A percentile compares a stretch with the other conserved stretches of the same genome.
These are phyloP conservation scores for Lecanicillium sp. DNA, from an alignment of 2,329 filamentous ascomycete species.

Conservation along the genomic window DNA sequence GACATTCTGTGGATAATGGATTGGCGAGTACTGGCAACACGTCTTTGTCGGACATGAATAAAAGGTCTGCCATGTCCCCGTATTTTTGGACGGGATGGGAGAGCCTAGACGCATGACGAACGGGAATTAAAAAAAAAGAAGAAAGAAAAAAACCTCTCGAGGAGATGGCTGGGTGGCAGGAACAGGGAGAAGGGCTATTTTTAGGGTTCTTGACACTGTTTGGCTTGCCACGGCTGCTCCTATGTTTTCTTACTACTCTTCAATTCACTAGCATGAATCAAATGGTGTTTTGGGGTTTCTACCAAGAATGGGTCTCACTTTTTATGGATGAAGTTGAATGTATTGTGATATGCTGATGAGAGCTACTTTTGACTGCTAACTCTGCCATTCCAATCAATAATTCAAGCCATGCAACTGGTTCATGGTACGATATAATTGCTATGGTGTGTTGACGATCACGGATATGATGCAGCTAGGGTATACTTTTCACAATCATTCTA, in stretches of 20 bases:
- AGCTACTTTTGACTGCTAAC: too few relatives aligned
- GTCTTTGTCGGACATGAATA: constrained; percentile 2
- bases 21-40: constrained; percentile 17
- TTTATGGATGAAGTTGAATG: too few relatives aligned
- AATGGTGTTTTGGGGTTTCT: constrained; percentile 34
- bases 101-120: not conserved
- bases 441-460: too few relatives aligned
- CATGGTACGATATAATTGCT: too few relatives aligned
- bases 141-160: constrained; percentile 2
- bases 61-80: not conserved
- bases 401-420: too few relatives aligned
- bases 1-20: constrained; percentile 17
- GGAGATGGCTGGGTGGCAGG: not conserved
- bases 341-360: too few relatives aligned
- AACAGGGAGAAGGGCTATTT: too few relatives aligned
- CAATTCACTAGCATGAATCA: constrained; percentile 33
- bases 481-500: too few relatives aligned
- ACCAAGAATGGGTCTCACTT: constrained; percentile 16
- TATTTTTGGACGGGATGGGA: constrained; percentile 3
- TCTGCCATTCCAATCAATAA: too few relatives aligned
- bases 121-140: constrained; percentile 1
- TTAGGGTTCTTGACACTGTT: too few relatives aligned
- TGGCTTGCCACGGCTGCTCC: not conserved
- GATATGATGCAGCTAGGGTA: too few relatives aligned
- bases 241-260: constrained; percentile 12